Conservation (phyloP, 805 yeast species). For the Yamadazyma insecticola region DNA sequence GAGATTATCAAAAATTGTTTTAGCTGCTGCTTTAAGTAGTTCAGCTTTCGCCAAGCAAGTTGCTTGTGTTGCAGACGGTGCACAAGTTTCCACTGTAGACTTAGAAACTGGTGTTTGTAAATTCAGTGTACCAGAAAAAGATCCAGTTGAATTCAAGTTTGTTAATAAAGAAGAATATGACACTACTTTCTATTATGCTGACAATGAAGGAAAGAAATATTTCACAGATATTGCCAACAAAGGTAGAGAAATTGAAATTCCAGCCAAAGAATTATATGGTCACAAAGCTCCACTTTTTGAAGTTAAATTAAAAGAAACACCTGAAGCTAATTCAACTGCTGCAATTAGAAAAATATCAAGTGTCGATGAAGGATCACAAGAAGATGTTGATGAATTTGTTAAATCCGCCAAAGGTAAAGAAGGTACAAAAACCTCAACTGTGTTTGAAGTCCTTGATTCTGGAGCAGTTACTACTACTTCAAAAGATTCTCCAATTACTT, state of each 20-base stretch:
- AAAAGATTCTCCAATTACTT: constrained; percentile 16
- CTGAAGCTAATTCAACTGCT: constrained; percentile 35
- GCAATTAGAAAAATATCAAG: constrained; percentile 39
- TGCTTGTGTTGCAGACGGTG: constrained; percentile 32
- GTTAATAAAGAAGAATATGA: constrained; percentile 24
- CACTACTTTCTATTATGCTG: constrained; percentile 30
- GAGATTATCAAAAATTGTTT: constrained; percentile 9
- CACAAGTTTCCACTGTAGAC: constrained; percentile 30
- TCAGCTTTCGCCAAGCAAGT: constrained; percentile 27
- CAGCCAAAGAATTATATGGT: constrained; percentile 28
- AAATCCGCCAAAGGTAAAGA: too few species aligned
- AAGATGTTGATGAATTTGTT: constrained; percentile 18
- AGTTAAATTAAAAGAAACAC: constrained; percentile 20
- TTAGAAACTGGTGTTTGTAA: constrained; percentile 36
- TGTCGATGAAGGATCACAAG: constrained; percentile 22
- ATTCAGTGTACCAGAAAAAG: constrained; percentile 25
- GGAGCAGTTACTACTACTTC: constrained; percentile 13
- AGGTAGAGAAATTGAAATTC: constrained; percentile 26
- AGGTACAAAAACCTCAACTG: too few species aligned
- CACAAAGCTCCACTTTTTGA: constrained; percentile 21
- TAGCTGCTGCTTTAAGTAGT: constrained; percentile 9
- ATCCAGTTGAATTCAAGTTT: constrained; percentile 23
- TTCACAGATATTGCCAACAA: constrained; percentile 30
- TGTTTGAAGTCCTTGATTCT: too few species aligned
- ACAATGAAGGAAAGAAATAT: constrained; percentile 18